Percentiles rank a stretch among this genome's conserved stretches.
These are phyloP conservation scores for bread wheat (Triticum aestivum) DNA, from an alignment of 176 grass and related monocot genomes.

Conservation along the genomic window DNA sequence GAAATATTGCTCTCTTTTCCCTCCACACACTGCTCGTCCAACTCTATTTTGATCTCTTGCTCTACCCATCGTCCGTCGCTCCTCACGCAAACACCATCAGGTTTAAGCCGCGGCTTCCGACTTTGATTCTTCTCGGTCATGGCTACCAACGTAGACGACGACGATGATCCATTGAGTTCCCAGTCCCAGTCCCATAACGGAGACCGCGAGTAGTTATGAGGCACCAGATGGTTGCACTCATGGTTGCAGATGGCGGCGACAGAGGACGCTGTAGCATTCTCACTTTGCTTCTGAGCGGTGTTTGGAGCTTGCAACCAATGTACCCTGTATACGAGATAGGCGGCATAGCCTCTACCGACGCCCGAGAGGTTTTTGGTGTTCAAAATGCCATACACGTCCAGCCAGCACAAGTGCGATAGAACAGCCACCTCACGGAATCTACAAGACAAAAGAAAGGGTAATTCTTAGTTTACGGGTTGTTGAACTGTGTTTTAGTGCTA, in stretches of 20 bases:
- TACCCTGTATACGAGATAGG: background rate
- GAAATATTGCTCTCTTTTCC: background rate
- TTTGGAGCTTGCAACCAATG: background rate
- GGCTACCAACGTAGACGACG: background rate
- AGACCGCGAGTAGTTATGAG: background rate
- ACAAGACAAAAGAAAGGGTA: background rate
- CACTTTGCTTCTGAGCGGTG: background rate
- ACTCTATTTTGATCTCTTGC: background rate
- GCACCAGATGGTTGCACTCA: background rate
- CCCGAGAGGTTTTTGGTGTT: background rate
- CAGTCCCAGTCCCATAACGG: background rate
- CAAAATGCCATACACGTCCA: background rate
- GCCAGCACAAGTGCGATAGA: background rate
- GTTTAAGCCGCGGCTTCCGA: background rate
- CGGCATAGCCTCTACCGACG: background rate
- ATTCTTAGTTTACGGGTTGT: background rate
- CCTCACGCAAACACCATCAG: background rate
- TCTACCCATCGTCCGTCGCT: background rate
- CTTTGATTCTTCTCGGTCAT: background rate
- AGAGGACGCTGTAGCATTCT: background rate
- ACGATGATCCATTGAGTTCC: background rate
- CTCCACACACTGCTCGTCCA: background rate
- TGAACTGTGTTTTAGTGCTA: too few relatives aligned
- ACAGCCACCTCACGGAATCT: background rate
- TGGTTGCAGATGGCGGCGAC: background rate